Conservation (phyloP, 495 filamentous ascomycete species). For the Pseudotulostoma volvatum region DNA sequence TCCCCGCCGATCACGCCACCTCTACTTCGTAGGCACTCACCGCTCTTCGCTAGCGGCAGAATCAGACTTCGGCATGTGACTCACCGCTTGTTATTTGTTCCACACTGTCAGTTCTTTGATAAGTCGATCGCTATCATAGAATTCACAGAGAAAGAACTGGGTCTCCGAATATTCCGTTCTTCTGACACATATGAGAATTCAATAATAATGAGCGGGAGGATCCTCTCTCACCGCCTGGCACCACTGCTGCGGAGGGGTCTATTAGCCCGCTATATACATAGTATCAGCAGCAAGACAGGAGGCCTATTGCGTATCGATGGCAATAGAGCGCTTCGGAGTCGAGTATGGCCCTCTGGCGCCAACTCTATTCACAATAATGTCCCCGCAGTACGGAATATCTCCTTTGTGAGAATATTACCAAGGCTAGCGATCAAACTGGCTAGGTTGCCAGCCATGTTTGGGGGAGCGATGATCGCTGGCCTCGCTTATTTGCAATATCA, state of each 20-base stretch:
- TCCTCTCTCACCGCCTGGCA: slow-evolving; percentile 55
- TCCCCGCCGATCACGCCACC: too few relatives aligned
- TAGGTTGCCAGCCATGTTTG: slow-evolving; percentile 77
- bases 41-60: too few relatives aligned
- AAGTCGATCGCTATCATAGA: too few relatives aligned
- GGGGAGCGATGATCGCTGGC: slow-evolving; percentile 70
- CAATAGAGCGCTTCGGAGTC: slow-evolving; percentile 40
- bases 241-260: slow-evolving; percentile 45
- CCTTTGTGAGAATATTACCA: slow-evolving; percentile 74
- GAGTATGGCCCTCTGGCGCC: slow-evolving; percentile 56
- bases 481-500: slow-evolving; percentile 92
- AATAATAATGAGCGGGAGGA: slow-evolving; percentile 62
- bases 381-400: slow-evolving; percentile 67
- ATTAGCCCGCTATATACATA: slow-evolving; percentile 49
- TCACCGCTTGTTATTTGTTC: too few relatives aligned
- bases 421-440: slow-evolving; percentile 77
- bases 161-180: too few relatives aligned
- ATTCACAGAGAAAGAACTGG: too few relatives aligned
- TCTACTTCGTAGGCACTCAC: too few relatives aligned
- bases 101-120: too few relatives aligned
- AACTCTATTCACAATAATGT: slow-evolving; percentile 70
- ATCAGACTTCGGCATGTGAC: too few relatives aligned
- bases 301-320: slow-evolving; percentile 53
- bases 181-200: slow-evolving; percentile 23
- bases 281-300: slow-evolving; percentile 42